phyloP scores from a whole-genome alignment of 106 monocot species.

The Phalaenopsis equestris region DNA sequence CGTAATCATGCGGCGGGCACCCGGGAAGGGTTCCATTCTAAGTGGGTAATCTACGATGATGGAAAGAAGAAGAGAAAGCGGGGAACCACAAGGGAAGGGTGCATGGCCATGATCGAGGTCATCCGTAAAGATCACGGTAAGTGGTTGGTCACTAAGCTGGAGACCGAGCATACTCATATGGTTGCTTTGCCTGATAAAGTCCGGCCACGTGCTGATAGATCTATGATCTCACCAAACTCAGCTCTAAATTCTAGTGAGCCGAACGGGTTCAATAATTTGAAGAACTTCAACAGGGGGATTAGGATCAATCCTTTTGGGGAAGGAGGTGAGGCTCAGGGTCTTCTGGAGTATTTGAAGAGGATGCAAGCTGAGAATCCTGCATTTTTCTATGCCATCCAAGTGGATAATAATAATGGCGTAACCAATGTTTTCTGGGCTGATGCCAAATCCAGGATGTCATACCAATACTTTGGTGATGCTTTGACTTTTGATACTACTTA shows the following conservation, averaged over 20 bases:
- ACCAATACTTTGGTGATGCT: conserved; percentile 63
- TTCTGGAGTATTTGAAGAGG: conserved; percentile 66
- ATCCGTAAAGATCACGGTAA: conserved; percentile 70
- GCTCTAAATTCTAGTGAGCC: conserved; percentile 20
- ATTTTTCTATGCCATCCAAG: conserved; percentile 91
- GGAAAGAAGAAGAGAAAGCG: conserved; percentile 89
- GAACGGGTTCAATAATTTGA: conserved; percentile 39
- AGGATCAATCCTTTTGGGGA: conserved; percentile 79
- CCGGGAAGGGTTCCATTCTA: conserved; percentile 84
- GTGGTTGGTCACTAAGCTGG: conserved; percentile 82
- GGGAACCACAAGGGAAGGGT: conserved; percentile 71
- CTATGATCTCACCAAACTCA: conserved; percentile 4
- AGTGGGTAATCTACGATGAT: conserved; percentile 75
- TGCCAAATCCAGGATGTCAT: conserved; percentile 68
- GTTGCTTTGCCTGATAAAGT: conserved; percentile 42
- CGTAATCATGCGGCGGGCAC: conserved; percentile 83
- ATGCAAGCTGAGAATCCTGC: conserved; percentile 82
- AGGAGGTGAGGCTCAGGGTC: conserved; percentile 63
- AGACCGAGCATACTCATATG: conserved; percentile 69
- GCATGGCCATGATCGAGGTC: conserved; percentile 95
- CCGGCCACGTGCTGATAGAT: conserved; percentile 19
- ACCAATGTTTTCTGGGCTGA: conserved; percentile 95
- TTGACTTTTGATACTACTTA: conserved; percentile 89
- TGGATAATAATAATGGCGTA: conserved; percentile 86
- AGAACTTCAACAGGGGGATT: conserved; percentile 51